A percentile compares a stretch with the other conserved stretches of the same genome.
Conservation (phyloP, 139 green algal species). For the Chlamydomonas urium region DNA sequence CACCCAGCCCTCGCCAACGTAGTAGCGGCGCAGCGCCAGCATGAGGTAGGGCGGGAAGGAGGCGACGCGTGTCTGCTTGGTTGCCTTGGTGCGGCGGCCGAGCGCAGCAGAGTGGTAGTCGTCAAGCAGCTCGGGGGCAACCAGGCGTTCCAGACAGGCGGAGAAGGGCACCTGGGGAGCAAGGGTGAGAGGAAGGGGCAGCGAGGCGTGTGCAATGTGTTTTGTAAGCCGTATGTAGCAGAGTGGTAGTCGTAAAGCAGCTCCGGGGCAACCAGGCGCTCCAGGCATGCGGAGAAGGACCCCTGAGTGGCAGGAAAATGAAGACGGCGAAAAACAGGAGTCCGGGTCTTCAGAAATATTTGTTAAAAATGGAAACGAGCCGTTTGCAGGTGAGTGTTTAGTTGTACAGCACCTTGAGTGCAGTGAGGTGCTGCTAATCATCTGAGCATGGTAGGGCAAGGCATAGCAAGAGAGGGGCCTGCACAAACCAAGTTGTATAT, state of each 20-base stretch:
- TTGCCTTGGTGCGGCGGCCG: slow-evolving; percentile 42
- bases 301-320: slow-evolving; percentile 53
- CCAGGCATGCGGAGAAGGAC: slow-evolving; percentile 82
- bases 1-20: slow-evolving; percentile 75
- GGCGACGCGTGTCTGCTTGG: slow-evolving; percentile 63
- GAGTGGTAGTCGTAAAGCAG: slow-evolving; percentile 80
- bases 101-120: slow-evolving; percentile 77
- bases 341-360: too few species aligned
- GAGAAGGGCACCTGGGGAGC: slow-evolving; percentile 69
- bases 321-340: too few species aligned
- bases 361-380: too few species aligned
- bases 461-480: too few species aligned
- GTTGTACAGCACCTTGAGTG: too few species aligned
- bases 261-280: slow-evolving; percentile 50
- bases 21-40: slow-evolving; percentile 52
- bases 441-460: too few species aligned
- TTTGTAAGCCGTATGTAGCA: too few species aligned
- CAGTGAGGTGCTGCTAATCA: too few species aligned
- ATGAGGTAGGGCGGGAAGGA: slow-evolving; percentile 88
- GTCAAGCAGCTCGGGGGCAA: slow-evolving; percentile 54
- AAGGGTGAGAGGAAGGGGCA: too few species aligned
- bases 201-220: too few species aligned
- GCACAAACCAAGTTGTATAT: too few species aligned
- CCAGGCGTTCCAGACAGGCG: slow-evolving; percentile 76
- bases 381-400: too few species aligned